Base-by-base conservation (phyloP, 345 rosid genomes). In the Citrus maxima region DNA sequence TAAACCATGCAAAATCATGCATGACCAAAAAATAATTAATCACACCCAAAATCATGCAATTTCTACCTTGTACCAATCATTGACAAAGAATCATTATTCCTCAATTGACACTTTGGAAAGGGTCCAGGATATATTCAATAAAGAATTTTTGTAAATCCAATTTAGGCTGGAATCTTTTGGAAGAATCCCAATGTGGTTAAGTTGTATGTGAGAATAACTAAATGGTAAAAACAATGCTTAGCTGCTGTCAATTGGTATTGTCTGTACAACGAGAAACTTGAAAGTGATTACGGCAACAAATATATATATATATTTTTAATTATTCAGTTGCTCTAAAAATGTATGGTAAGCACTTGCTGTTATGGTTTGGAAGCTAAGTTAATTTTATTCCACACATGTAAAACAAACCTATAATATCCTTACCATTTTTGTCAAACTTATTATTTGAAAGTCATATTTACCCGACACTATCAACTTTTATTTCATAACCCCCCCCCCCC, bases 181-280 rank as follows among this genome's bases (percentile, higher is more conserved):
- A 60, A 10, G 66, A 58, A 35, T 58, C n/a, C 51, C n/a, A 13
- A 73, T 58, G 66, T 2, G 8, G 22, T 22, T 24, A 74, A 62
- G 28, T 62, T 61, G 16, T 4, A 27, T 2, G n/a, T 19, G 40
- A 61, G 14, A 38, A 5, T 60, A 60, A 38, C 34, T 37, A 59
- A n/a, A 58, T 61, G 35, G 21, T 49, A 51, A 34, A 32, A 2
- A 64, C 22, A 64, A 30, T 42, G 71, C 71, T 64, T 49, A 65
- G 14, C 56, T 67, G 62, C 32, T 18, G 37, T 37, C 37, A 65
- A 58, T 30, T 42, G 27, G 64, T 25, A 46, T 40, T 62, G 68
- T 24, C 78, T 59, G 58, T 51, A 66, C 24, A 62, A 32, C 25
- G 61, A 56, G 72, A 67, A 76, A 58, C 64, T 16, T 66, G 46